These are phyloP conservation scores for Cladosporium velox DNA, from an alignment of 2,329 filamentous ascomycete species.

Conservation along the genomic window DNA sequence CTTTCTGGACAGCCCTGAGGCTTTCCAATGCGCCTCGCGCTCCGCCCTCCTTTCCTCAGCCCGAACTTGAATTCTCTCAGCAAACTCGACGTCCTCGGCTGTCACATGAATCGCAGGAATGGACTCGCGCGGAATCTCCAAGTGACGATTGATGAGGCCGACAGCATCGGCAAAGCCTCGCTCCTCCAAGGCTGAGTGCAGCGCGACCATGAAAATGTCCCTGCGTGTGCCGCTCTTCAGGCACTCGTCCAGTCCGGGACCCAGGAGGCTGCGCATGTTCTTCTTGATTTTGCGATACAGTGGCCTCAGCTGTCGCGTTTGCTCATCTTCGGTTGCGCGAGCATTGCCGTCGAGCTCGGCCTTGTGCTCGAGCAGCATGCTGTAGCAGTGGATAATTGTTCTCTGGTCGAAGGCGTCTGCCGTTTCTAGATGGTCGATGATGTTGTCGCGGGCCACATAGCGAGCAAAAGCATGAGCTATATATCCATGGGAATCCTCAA, in stretches of 20 bases:
- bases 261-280: constrained; percentile 11
- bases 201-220: neutral
- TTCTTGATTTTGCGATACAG: constrained; percentile 9
- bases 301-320: constrained; percentile 13
- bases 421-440: neutral
- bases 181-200: neutral
- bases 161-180: neutral
- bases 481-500: neutral
- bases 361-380: neutral
- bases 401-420: neutral
- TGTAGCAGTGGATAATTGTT: neutral
- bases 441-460: neutral
- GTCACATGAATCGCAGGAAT: neutral
- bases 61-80: neutral
- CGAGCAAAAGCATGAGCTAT: neutral
- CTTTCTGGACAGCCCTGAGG: neutral
- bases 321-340: constrained; percentile 21
- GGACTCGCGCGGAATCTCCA: neutral
- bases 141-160: neutral
- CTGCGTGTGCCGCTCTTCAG: neutral
- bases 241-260: neutral
- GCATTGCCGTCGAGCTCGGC: constrained; percentile 16
- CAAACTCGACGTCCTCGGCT: neutral
- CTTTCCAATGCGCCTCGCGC: neutral
- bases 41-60: neutral